phyloP scores from a whole-genome alignment of 352 stramenopile genomes.

The Thalassiosira livingstoniorum region DNA sequence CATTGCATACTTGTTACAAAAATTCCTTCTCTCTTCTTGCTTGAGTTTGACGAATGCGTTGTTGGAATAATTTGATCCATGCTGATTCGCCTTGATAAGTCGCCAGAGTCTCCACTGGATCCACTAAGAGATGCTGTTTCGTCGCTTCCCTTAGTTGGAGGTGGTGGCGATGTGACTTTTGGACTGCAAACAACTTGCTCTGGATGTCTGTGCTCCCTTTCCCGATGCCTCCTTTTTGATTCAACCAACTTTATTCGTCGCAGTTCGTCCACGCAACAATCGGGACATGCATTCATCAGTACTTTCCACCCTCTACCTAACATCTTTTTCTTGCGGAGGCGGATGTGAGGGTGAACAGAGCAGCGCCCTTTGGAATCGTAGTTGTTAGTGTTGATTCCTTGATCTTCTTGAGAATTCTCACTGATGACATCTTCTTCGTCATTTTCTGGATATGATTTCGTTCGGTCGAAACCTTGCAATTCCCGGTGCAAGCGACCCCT shows the following conservation, averaged over 20 bases:
- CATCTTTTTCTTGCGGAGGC: slow-evolving; percentile 57
- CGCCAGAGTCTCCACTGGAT: not conserved
- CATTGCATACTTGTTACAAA: slow-evolving; percentile 47
- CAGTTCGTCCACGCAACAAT: slow-evolving; percentile 60
- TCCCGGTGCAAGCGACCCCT: no score
- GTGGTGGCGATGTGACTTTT: slow-evolving; percentile 14
- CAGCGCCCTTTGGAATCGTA: slow-evolving; percentile 55
- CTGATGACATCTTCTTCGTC: slow-evolving; percentile 5
- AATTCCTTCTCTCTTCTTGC: slow-evolving; percentile 21
- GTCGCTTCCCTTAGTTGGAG: slow-evolving; percentile 20
- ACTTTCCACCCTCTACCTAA: slow-evolving; percentile 59
- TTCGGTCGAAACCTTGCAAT: no score
- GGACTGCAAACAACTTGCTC: no score
- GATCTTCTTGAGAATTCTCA: not conserved
- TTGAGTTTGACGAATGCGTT: not conserved
- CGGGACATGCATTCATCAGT: slow-evolving; percentile 58
- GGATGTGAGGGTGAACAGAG: slow-evolving; percentile 50
- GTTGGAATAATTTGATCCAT: slow-evolving; percentile 14
- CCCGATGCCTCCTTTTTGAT: slow-evolving; percentile 1
- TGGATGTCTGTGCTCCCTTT: not conserved
- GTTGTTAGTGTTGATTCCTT: slow-evolving; percentile 44
- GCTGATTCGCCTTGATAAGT: slow-evolving; percentile 6
- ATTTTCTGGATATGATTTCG: no score
- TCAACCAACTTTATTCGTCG: slow-evolving; percentile 25
- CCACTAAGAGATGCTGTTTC: slow-evolving; percentile 33